Evolutionary conservation across 768 basidiomycete species (phyloP).

Genomic region (Astraeus odoratus): DNA sequence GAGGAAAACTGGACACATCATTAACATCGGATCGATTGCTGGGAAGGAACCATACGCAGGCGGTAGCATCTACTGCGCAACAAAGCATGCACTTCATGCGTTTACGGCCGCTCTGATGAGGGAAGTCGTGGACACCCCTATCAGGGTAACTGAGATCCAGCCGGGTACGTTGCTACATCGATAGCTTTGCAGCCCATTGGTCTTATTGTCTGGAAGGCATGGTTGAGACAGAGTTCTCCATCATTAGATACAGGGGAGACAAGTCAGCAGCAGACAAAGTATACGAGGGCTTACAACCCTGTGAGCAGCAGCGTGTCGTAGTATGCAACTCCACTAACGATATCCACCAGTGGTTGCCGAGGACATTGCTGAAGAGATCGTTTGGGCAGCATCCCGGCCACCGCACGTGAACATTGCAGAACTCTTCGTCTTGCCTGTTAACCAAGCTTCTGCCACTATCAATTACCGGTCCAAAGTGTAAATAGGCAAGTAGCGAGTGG

Average conservation of each 20-base stretch:
- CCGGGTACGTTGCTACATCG: conserved; percentile 50
- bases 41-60: conserved; percentile 84
- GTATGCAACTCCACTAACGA: conserved; percentile 4
- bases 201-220: conserved; percentile 40
- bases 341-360: conserved; percentile 56
- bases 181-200: background rate
- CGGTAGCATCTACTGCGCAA: conserved; percentile 90
- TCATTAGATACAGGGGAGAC: conserved; percentile 87
- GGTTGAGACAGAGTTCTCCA: conserved; percentile 91
- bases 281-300: conserved; percentile 81
- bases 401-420: conserved; percentile 90
- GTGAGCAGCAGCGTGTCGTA: conserved; percentile 41
- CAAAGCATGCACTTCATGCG: conserved; percentile 79
- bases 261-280: conserved; percentile 77
- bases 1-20: conserved; percentile 77
- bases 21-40: conserved; percentile 93
- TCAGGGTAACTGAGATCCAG: conserved; percentile 91
- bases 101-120: conserved; percentile 78
- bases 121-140: conserved; percentile 88
- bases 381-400: conserved; percentile 91
- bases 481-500: background rate
- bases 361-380: conserved; percentile 96
- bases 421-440: conserved; percentile 68
- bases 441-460: conserved; percentile 67
- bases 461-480: conserved; percentile 39